Base-by-base conservation (phyloP, 495 filamentous ascomycete genomes). In the Xylaria intraflava region DNA sequence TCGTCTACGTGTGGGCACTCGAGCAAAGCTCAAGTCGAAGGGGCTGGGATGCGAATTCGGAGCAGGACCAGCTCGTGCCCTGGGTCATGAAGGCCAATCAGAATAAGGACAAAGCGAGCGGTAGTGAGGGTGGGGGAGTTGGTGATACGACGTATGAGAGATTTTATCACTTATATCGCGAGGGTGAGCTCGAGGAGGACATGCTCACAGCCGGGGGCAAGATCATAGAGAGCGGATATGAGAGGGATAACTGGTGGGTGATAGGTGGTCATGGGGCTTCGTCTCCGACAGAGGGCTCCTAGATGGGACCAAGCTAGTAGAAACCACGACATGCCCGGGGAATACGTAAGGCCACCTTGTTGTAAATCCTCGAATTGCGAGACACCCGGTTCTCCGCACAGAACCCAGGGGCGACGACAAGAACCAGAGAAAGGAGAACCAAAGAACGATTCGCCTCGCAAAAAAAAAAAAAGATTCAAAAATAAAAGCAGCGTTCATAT, bases 231-330 rank as follows among this genome's bases (percentile, higher is more conserved):
- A 85, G 84, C 50, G 93, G 93, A 24, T 98, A 96, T 73, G 93
- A 98, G 64, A 93, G 83, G 69, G 93, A 98, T 59, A 98, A 98
- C 75, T 97, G 93, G 93, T 98, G 93, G 92, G 89, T 69, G 40
- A 69, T 78, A 63, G 61, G 53, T 26, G 60, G 46, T 50, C 53
- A 43, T 30, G 40, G 30, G 20, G 53, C 24, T 39, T 20, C 16
- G 40, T 41, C 44, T 23, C n/a, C 10, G 40, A 10, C 10, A 16
- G 16, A 5, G 12, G 24, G 11, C n/a, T 31, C 26, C n/a, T 47
- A 16, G 16, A 30, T 17, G 23, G 24, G 16, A 22, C 5, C 14
- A 19, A 11, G 11, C 14, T 33, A 33, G 10, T 33, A 33, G 5
- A 33, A 33, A 33, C 31, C 35, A 38, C 16, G 35, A 38, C 31